phyloP scores from a whole-genome alignment of 352 stramenopile species.

The Phytophthora europaea region DNA sequence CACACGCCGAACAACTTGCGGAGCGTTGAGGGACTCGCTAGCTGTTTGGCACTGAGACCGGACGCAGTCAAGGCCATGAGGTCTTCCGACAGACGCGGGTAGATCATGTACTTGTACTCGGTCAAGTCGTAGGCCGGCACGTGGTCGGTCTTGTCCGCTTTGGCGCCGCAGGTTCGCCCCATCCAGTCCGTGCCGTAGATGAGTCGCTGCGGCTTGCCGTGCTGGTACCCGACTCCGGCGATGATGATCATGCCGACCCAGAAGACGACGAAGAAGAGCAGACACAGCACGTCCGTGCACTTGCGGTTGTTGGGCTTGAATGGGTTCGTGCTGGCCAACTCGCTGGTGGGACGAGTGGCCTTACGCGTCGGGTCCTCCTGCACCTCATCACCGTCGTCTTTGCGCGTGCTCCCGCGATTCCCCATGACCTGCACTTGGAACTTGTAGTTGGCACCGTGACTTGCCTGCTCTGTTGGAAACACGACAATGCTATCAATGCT shows the following conservation, averaged over 20 bases:
- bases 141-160: conserved; percentile 49
- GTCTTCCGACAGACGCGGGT: conserved; percentile 74
- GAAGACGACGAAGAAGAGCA: conserved; percentile 69
- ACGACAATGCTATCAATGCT: conserved; percentile 22
- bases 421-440: conserved; percentile 22
- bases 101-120: conserved; percentile 75
- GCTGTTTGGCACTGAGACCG: conserved; percentile 20
- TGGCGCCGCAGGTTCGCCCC: conserved; percentile 70
- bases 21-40: conserved; percentile 40
- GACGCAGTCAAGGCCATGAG: conserved; percentile 41
- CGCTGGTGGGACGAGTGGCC: background rate
- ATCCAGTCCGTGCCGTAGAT: conserved; percentile 84
- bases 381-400: conserved; percentile 10
- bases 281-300: conserved; percentile 78
- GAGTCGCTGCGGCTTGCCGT: conserved; percentile 79
- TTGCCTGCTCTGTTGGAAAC: conserved; percentile 25
- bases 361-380: conserved; percentile 8
- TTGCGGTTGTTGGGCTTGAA: conserved; percentile 81
- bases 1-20: conserved; percentile 66
- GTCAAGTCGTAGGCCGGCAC: conserved; percentile 75
- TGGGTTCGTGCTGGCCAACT: conserved; percentile 50
- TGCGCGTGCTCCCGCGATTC: conserved; percentile 35
- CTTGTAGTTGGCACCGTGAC: background rate
- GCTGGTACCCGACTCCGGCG: conserved; percentile 63
- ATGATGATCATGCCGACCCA: conserved; percentile 80